phyloP scores from a whole-genome alignment of 768 basidiomycete species.

The Lactifluus piperatus region DNA sequence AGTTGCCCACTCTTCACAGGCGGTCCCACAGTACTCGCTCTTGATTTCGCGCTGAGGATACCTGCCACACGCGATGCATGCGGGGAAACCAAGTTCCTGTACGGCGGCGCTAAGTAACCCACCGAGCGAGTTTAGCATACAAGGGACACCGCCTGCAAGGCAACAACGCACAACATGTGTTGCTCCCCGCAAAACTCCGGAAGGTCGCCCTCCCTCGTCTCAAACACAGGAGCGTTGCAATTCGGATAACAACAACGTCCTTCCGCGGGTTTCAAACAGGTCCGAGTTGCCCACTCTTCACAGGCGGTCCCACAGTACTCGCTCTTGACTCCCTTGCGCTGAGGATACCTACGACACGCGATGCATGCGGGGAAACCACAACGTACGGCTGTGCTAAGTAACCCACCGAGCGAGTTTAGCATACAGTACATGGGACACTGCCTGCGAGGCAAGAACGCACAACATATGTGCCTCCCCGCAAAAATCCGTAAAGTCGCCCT shows the following conservation, averaged over 20 bases:
- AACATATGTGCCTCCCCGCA: constrained; percentile 5
- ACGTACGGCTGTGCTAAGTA: too few species aligned
- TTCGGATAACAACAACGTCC: background rate
- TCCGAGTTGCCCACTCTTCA: too few species aligned
- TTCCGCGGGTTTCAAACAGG: too few species aligned
- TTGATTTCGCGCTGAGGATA: background rate
- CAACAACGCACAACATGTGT: constrained; percentile 8
- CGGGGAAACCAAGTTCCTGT: background rate
- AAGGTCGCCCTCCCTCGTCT: background rate
- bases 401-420: background rate
- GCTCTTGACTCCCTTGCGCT: too few species aligned
- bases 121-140: background rate
- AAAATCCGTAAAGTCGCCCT: background rate
- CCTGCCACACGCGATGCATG: background rate
- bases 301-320: too few species aligned
- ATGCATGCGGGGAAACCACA: too few species aligned
- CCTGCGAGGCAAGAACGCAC: background rate
- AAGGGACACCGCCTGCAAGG: background rate
- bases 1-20: constrained; percentile 5
- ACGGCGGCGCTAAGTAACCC: constrained; percentile 5
- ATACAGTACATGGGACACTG: background rate
- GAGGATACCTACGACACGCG: too few species aligned
- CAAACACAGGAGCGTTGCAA: background rate
- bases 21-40: constrained; percentile 3
- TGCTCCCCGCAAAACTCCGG: constrained; percentile 1